phyloP scores from a whole-genome alignment of 441 rosid species.

The Populus hybrid region DNA sequence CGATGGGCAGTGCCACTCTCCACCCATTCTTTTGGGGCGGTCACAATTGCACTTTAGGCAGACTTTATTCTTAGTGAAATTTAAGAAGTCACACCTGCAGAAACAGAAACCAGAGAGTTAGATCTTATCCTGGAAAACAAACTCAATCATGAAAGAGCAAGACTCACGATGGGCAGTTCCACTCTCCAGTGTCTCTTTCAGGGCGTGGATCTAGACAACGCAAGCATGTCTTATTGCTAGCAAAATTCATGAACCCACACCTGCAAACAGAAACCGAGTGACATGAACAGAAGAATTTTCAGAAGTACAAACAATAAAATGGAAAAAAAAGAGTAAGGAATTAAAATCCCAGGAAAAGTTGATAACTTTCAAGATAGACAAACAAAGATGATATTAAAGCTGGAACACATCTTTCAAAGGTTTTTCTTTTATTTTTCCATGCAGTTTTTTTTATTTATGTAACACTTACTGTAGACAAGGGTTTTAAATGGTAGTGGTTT shows the following conservation, averaged over 20 bases:
- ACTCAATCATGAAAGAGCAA: slow-evolving; percentile 8
- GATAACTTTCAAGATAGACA: neutral
- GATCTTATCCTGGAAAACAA: neutral
- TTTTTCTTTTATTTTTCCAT: neutral
- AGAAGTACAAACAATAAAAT: neutral
- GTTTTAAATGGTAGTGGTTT: neutral
- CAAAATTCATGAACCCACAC: slow-evolving; percentile 93
- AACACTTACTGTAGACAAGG: neutral
- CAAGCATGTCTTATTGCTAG: slow-evolving; percentile 67
- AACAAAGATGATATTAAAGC: neutral
- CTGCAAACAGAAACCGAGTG: slow-evolving; percentile 33
- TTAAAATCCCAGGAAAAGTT: neutral
- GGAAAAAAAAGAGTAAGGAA: neutral
- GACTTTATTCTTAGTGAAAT: slow-evolving; percentile 52
- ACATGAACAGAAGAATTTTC: neutral
- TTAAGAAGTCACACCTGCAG: slow-evolving; percentile 71
- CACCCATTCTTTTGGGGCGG: slow-evolving; percentile 35
- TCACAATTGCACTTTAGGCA: slow-evolving; percentile 66
- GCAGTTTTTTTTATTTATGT: neutral
- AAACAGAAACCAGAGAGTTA: slow-evolving; percentile 10
- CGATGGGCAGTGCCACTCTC: slow-evolving; percentile 29
- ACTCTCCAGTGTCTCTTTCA: slow-evolving; percentile 70
- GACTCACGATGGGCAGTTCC: slow-evolving; percentile 91
- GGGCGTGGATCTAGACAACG: slow-evolving; percentile 60
- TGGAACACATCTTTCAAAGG: neutral